Percentiles rank a stretch among this genome's conserved stretches.
These are phyloP conservation scores for Hypoxylon sp. DNA, from an alignment of 2,329 filamentous ascomycete genomes.

Conservation along the genomic window DNA sequence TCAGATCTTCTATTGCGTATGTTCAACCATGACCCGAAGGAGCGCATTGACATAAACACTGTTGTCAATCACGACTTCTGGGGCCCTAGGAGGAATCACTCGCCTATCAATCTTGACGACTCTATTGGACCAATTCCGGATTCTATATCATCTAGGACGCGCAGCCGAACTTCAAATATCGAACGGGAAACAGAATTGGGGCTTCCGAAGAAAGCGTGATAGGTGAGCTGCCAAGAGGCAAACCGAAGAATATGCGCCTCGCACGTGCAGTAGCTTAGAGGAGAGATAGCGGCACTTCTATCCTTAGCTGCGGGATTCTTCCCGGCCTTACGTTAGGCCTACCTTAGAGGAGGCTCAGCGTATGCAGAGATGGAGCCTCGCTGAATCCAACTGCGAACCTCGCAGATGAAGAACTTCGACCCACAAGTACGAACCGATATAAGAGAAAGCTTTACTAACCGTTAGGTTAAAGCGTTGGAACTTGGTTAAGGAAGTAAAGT, in stretches of 20 bases:
- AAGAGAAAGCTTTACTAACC: neutral
- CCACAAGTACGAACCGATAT: neutral
- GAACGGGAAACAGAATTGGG: constrained; percentile 1
- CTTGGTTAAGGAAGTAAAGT: no score
- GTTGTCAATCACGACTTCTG: constrained; percentile 34
- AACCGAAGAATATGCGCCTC: neutral
- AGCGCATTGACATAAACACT: constrained; percentile 28
- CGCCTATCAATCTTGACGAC: neutral
- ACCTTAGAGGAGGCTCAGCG: constrained; percentile 5
- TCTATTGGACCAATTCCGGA: constrained; percentile 17
- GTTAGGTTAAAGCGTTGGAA: no score
- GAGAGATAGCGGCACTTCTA: constrained; percentile 2
- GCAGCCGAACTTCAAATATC: constrained; percentile 3
- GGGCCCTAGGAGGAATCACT: constrained; percentile 25
- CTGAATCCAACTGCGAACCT: neutral
- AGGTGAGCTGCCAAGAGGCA: neutral
- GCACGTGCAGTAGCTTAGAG: constrained; percentile 1
- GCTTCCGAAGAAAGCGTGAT: neutral
- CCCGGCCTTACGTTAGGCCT: neutral
- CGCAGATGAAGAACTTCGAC: neutral
- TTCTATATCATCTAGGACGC: constrained; percentile 34
- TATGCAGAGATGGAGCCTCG: neutral
- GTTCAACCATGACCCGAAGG: constrained; percentile 31
- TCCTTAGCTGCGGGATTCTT: constrained; percentile 7
- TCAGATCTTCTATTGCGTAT: constrained; percentile 30